phyloP scores from a whole-genome alignment of 2,329 filamentous ascomycete genomes.

The Claviceps fusiformis region DNA sequence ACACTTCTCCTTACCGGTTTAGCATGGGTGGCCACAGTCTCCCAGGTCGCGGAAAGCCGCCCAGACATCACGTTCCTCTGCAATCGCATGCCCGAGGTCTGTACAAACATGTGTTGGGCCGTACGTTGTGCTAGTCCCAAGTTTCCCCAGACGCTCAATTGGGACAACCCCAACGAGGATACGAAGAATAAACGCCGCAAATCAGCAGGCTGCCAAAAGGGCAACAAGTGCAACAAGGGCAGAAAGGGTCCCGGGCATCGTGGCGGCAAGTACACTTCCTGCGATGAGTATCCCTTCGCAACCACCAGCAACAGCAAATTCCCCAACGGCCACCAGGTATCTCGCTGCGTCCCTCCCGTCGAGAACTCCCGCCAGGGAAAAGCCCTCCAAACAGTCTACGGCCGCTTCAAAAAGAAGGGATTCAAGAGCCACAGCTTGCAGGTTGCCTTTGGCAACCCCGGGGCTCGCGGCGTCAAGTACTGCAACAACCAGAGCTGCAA shows the following conservation, averaged over 20 bases:
- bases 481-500: constrained; percentile 9
- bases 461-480: constrained; percentile 5
- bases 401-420: background rate
- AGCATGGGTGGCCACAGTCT: background rate
- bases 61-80: background rate
- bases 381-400: constrained; percentile 2
- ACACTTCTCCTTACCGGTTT: background rate
- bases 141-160: background rate
- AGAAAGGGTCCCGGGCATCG: constrained; percentile 8
- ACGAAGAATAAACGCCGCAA: background rate
- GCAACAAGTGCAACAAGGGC: constrained; percentile 8
- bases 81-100: background rate
- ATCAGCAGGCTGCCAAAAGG: constrained; percentile 6
- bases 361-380: constrained; percentile 7
- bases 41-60: background rate
- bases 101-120: background rate
- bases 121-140: background rate
- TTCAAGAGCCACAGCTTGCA: background rate
- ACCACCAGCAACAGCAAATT: constrained; percentile 4
- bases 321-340: constrained; percentile 8
- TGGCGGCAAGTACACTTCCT: constrained; percentile 4
- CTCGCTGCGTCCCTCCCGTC: constrained; percentile 8
- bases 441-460: constrained; percentile 9
- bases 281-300: constrained; percentile 11
- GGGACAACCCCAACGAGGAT: background rate